Evolutionary conservation across 2,329 filamentous ascomycete genomes (phyloP).

Genomic region (Sporothrix phasma): DNA sequence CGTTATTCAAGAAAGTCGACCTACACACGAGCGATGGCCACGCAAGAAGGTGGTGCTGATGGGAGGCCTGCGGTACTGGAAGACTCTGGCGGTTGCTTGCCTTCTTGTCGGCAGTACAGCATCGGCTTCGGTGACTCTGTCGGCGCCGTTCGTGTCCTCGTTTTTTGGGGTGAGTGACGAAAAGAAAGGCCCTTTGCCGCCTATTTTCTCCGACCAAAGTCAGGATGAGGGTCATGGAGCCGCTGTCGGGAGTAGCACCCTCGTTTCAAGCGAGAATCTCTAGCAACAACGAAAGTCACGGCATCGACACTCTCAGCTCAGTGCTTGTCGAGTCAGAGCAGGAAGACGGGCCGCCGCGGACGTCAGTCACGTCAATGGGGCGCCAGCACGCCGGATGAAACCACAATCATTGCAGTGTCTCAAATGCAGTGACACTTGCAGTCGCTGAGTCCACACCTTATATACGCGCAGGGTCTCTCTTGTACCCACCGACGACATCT

Average conservation of each 20-base stretch:
- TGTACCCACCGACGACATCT: constrained; percentile 26
- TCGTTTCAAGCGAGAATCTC: not conserved
- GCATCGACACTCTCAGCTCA: no score
- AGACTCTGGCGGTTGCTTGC: not conserved
- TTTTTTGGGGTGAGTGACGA: not conserved
- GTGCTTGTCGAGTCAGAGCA: not conserved
- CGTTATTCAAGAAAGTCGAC: no score
- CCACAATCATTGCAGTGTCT: not conserved
- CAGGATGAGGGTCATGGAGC: not conserved
- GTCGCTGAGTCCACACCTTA: constrained; percentile 24
- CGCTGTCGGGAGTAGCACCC: not conserved
- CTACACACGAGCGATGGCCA: not conserved
- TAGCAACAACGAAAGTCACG: no score
- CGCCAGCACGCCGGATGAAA: not conserved
- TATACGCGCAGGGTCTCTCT: constrained; percentile 27
- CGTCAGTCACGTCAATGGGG: constrained; percentile 3
- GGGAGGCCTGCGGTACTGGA: not conserved
- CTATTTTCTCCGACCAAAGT: not conserved
- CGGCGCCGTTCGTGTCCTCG: not conserved
- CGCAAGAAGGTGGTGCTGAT: no score
- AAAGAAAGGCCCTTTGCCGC: not conserved
- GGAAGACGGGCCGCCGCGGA: not conserved
- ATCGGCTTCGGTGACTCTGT: not conserved
- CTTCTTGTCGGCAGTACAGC: not conserved
- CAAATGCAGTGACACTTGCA: constrained; percentile 12